phyloP scores from a whole-genome alignment of 257 asterid genomes.

The Salvia splendens region DNA sequence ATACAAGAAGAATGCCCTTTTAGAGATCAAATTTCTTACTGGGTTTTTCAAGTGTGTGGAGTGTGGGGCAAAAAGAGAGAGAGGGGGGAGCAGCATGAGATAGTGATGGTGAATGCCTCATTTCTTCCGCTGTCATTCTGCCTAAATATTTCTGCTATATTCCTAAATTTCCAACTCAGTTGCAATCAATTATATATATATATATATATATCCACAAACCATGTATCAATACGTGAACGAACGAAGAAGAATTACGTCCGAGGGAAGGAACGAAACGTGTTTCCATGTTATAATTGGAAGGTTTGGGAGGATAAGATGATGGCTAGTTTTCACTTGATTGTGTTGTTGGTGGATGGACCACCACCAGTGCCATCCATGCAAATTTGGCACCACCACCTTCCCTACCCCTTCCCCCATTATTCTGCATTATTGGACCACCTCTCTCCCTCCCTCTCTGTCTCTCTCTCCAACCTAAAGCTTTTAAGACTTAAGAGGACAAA shows the following conservation, averaged over 20 bases:
- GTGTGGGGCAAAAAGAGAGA: not conserved
- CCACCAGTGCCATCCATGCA: conserved; percentile 4
- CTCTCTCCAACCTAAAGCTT: not conserved
- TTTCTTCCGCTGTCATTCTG: not conserved
- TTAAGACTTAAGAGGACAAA: not conserved
- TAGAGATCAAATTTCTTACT: no score
- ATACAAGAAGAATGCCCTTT: no score
- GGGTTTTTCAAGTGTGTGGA: no score
- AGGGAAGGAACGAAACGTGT: not conserved
- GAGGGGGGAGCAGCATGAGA: not conserved
- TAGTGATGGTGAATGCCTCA: conserved; percentile 16
- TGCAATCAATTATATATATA: not conserved
- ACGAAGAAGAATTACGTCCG: not conserved
- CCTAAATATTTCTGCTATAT: not conserved
- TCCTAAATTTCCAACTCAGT: not conserved
- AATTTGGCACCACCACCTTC: not conserved
- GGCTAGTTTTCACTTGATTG: conserved; percentile 2
- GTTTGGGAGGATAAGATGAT: conserved; percentile 17
- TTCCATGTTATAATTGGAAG: not conserved
- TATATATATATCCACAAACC: not conserved
- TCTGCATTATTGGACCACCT: conserved; percentile 8
- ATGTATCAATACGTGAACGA: no score
- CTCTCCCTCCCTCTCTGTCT: not conserved
- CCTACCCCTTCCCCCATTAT: not conserved
- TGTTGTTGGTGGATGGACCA: conserved; percentile 5